Conservation (phyloP, 1,139 yeast species). For the Pichia sp. region DNA sequence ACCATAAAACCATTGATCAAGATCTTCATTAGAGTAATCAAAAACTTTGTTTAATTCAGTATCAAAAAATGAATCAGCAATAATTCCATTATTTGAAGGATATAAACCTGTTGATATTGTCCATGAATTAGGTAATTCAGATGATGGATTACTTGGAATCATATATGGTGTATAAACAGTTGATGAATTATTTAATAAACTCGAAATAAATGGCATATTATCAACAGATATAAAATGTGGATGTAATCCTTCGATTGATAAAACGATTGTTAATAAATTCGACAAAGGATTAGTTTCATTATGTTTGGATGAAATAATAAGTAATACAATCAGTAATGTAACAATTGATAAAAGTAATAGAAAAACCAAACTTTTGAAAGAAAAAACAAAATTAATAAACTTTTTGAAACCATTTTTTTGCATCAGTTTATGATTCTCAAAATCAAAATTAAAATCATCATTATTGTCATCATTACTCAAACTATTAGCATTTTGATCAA, state of each 20-base stretch:
- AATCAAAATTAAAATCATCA: constrained; percentile 2
- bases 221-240: constrained; percentile 74
- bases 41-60: constrained; percentile 51
- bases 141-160: constrained; percentile 82
- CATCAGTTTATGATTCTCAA: neutral
- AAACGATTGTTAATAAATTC: constrained; percentile 57
- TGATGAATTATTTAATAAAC: constrained; percentile 41
- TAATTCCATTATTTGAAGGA: constrained; percentile 82
- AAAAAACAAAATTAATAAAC: neutral
- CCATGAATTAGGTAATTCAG: constrained; percentile 92
- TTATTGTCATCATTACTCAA: neutral
- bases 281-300: too few relatives aligned
- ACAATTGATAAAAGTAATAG: neutral
- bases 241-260: constrained; percentile 85
- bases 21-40: constrained; percentile 44
- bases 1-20: constrained; percentile 76
- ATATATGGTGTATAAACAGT: constrained; percentile 70
- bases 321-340: constrained; percentile 5
- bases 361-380: constrained; percentile 3
- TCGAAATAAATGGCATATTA: constrained; percentile 65
- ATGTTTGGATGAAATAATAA: constrained; percentile 6
- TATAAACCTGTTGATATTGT: constrained; percentile 78
- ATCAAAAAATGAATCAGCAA: constrained; percentile 78
- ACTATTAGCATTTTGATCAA: constrained; percentile 2
- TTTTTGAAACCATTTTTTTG: neutral